These are phyloP conservation scores for Colletotrichum sp. DNA, from an alignment of 2,329 filamentous ascomycete genomes.

Conservation along the genomic window DNA sequence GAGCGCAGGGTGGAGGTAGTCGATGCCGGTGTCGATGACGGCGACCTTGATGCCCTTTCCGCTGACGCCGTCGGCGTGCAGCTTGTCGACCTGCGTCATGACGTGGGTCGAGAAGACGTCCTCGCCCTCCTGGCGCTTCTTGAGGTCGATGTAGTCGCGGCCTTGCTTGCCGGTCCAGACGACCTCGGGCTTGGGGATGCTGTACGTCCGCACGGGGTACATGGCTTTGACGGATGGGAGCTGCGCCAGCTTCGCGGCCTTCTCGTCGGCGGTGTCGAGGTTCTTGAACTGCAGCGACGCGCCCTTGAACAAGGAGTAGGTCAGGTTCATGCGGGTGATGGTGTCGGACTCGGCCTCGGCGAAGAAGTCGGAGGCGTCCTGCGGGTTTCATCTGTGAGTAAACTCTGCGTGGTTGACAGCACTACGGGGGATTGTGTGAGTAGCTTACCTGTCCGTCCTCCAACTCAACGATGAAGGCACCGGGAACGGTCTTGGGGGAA, in stretches of 20 bases:
- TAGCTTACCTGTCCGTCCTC: slow-evolving; percentile 50
- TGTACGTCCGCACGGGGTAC: slow-evolving; percentile 52
- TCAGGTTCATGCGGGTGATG: slow-evolving; percentile 50
- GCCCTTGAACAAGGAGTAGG: slow-evolving; percentile 59
- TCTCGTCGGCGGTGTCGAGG: slow-evolving; percentile 45
- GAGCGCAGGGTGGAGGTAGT: slow-evolving; percentile 67
- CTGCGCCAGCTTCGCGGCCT: slow-evolving; percentile 43
- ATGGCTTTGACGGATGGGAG: slow-evolving; percentile 52
- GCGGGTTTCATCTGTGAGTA: not conserved
- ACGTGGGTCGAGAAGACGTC: slow-evolving; percentile 51
- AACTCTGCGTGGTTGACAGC: no score
- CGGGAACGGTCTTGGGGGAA: slow-evolving; percentile 39
- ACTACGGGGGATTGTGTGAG: not conserved
- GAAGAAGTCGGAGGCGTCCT: slow-evolving; percentile 49
- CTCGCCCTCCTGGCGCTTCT: slow-evolving; percentile 33
- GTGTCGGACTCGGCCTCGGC: slow-evolving; percentile 43
- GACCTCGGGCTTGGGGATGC: slow-evolving; percentile 48
- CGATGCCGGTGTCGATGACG: slow-evolving; percentile 61
- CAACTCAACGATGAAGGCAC: slow-evolving; percentile 60
- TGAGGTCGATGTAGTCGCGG: slow-evolving; percentile 27
- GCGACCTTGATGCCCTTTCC: slow-evolving; percentile 59
- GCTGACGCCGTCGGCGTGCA: slow-evolving; percentile 51
- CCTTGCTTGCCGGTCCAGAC: slow-evolving; percentile 45
- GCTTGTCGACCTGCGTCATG: slow-evolving; percentile 62
- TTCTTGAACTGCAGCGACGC: slow-evolving; percentile 59